Conservation (phyloP, 371 early-diverging fungal species). For the Syncephalis fuscata region DNA sequence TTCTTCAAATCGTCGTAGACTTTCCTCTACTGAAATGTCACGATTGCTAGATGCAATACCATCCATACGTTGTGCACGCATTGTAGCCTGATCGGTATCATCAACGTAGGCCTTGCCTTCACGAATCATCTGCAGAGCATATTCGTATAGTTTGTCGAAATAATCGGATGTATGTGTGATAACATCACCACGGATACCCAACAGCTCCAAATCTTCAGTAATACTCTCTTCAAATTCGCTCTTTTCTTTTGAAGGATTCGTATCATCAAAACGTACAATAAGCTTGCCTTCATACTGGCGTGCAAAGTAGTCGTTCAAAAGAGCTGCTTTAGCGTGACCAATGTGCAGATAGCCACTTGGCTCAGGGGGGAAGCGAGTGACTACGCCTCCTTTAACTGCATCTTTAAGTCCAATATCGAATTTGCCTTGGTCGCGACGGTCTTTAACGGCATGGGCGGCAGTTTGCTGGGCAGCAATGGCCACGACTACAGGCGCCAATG, state of each 20-base stretch:
- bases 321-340: conserved; percentile 98
- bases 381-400: conserved; percentile 73
- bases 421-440: conserved; percentile 64
- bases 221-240: conserved; percentile 89
- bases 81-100: conserved; percentile 82
- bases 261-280: conserved; percentile 99
- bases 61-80: conserved; percentile 86
- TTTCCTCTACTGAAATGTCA: conserved; percentile 78
- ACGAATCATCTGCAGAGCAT: conserved; percentile 79
- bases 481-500: conserved; percentile 32
- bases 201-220: conserved; percentile 73
- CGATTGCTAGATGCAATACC: conserved; percentile 84
- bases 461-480: conserved; percentile 32
- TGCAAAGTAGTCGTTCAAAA: conserved; percentile 98
- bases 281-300: conserved; percentile 81
- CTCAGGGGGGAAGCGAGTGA: conserved; percentile 98
- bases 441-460: conserved; percentile 21
- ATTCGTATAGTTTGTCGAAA: conserved; percentile 82
- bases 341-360: conserved; percentile 98
- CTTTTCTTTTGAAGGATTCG: conserved; percentile 98
- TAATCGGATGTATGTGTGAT: conserved; percentile 91
- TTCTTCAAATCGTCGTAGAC: conserved; percentile 81
- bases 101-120: conserved; percentile 95
- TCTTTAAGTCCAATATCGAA: conserved; percentile 82
- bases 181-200: conserved; percentile 72